These are phyloP conservation scores for Apiotrichum mycotoxinovorans DNA, from an alignment of 1,284 basidiomycete genomes.

Conservation along the genomic window DNA sequence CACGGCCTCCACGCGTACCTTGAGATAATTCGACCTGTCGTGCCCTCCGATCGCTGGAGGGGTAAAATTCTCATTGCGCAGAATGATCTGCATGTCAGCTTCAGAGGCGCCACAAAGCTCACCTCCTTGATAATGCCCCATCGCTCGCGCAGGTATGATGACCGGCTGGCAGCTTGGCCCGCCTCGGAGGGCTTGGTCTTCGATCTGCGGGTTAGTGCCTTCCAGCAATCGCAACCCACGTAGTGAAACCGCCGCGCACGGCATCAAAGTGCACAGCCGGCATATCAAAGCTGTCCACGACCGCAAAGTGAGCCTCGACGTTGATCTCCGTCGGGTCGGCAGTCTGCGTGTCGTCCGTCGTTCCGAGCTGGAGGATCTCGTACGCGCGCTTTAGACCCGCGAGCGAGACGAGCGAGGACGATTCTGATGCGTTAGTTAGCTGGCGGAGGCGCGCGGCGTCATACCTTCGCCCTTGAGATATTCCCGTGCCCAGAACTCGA, in stretches of 20 bases:
- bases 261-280: constrained; percentile 84
- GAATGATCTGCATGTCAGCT: constrained; percentile 55
- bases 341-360: constrained; percentile 54
- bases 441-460: constrained; percentile 19
- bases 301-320: constrained; percentile 74
- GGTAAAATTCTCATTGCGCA: constrained; percentile 93
- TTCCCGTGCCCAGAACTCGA: constrained; percentile 79
- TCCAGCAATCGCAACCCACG: constrained; percentile 8
- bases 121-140: constrained; percentile 82
- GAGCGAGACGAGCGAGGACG: constrained; percentile 37
- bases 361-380: constrained; percentile 68
- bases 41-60: constrained; percentile 84
- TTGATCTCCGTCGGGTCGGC: constrained; percentile 64
- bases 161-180: constrained; percentile 73
- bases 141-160: constrained; percentile 71
- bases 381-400: constrained; percentile 72
- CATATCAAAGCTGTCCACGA: constrained; percentile 92
- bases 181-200: constrained; percentile 60
- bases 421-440: constrained; percentile 23
- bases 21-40: constrained; percentile 77
- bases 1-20: constrained; percentile 54
- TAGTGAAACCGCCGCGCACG: constrained; percentile 55
- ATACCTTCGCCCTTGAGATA: constrained; percentile 88
- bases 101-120: background rate
- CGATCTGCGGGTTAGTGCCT: constrained; percentile 44